Evolutionary conservation across 257 asterid genomes (phyloP).

Genomic region (Penstemon barbatus): DNA sequence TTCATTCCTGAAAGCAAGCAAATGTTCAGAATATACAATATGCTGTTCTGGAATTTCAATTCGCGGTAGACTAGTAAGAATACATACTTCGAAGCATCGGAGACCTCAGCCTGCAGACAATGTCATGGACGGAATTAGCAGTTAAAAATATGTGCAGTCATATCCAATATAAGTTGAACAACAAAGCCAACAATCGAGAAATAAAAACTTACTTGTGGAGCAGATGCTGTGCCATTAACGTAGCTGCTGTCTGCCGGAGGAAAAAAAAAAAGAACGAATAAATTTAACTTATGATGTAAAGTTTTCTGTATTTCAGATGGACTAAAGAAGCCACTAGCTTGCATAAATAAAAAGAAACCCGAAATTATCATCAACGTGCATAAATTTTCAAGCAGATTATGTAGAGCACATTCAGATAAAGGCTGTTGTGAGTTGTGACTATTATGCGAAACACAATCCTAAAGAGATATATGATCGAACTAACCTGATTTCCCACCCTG

Average conservation of each 20-base stretch:
- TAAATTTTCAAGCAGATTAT: neutral
- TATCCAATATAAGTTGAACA: neutral
- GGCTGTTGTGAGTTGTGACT: neutral
- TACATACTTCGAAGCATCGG: constrained; percentile 86
- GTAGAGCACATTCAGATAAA: neutral
- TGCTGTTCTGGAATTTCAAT: constrained; percentile 21
- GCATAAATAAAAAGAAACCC: constrained; percentile 1
- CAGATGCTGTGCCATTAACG: constrained; percentile 33
- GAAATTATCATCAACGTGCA: constrained; percentile 6
- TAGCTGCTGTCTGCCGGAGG: constrained; percentile 37
- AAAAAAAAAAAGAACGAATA: constrained; percentile 8
- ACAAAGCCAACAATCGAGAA: constrained; percentile 6
- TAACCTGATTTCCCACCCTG: constrained; percentile 51
- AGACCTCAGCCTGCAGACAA: constrained; percentile 56
- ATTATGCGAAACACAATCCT: neutral
- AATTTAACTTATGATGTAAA: constrained; percentile 7
- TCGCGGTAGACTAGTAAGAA: constrained; percentile 23
- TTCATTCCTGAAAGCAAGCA: constrained; percentile 64
- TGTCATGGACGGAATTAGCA: constrained; percentile 32
- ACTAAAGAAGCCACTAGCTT: neutral
- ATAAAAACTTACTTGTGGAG: constrained; percentile 37
- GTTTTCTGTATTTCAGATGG: neutral
- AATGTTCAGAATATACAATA: constrained; percentile 26
- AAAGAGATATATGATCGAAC: constrained; percentile 24
- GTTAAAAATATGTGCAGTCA: constrained; percentile 11